Percentiles rank a stretch among this genome's conserved stretches.
Conservation (phyloP, 2,329 filamentous ascomycete genomes). For the Plectosphaerella plurivora region DNA sequence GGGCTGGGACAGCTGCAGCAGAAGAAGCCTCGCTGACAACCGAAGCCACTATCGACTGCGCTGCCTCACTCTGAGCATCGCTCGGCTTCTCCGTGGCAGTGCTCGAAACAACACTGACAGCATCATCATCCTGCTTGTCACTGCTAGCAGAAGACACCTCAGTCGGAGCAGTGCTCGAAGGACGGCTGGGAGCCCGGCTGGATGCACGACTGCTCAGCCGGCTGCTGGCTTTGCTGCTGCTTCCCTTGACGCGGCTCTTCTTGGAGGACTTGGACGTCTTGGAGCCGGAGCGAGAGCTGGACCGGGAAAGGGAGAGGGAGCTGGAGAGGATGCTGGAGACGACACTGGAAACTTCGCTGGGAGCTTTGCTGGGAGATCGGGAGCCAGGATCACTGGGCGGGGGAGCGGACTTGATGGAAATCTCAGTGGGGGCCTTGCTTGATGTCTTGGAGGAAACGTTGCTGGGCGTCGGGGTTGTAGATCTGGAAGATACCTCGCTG, state of each 20-base stretch:
- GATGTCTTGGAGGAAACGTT: not conserved
- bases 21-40: not conserved
- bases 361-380: not conserved
- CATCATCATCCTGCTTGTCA: not conserved
- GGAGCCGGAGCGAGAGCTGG: not conserved
- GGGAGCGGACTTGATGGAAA: not conserved
- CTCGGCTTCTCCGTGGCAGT: not conserved
- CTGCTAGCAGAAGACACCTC: not conserved
- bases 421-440: not conserved
- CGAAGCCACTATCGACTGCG: not conserved
- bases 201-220: not conserved
- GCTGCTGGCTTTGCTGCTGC: not conserved
- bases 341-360: not conserved
- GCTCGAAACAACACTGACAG: not conserved
- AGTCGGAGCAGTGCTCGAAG: not conserved
- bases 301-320: too few relatives aligned
- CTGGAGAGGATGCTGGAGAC: not conserved
- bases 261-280: not conserved
- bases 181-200: not conserved
- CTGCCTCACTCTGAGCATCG: not conserved
- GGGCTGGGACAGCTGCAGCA: not conserved
- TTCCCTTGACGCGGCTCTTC: not conserved
- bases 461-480: not conserved
- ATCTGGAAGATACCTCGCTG: too few relatives aligned
- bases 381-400: not conserved